Base-by-base conservation (phyloP, 495 filamentous ascomycete genomes). In the Aspergillus mulundensis region DNA sequence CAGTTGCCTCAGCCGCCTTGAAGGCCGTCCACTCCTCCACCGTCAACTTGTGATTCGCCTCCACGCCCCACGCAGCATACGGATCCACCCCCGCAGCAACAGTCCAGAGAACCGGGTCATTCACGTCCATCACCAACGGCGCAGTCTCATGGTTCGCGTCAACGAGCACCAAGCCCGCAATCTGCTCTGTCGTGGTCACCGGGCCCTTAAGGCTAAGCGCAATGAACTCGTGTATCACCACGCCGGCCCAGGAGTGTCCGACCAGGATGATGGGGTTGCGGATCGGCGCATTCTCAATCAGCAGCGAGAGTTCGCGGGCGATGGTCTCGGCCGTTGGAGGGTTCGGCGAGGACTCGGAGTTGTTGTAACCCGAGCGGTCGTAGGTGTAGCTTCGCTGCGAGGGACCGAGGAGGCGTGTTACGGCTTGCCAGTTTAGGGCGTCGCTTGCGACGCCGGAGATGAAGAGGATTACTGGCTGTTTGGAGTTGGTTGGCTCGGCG, bases 81-180 rank as follows among this genome's bases (percentile, higher is more conserved):
- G 25, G 25, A 28, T 28, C 25, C 8, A 28, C 3, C 25, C 25
- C 25, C 4, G 25, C 25, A 8, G 25, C 25, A 36, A 57, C 54
- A 15, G 50, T 51, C 38, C 19, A 39, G 24, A 60, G 49, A 54
- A 47, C 56, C 15, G 56, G 52, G 46, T 59, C 60, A 16, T 56
- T 61, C 24, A 56, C 58, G 44, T 60, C n/a, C 21, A 61, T 34
- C n/a, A 56, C 58, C 48, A 56, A 30, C 11, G 57, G 61, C 21
- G 47, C 38, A 14, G 53, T 59, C 50, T 63, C 57, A 11, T 63
- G 56, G 36, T 60, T 59, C 7, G 61, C 56, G 19, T 63, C 56
- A 3, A 63, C 57, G 16, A 63, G 39, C 0, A 63, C 50, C 42
- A 63, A 19, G 12, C 61, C 61, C 24, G 49, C 50, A 49, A 63